Conservation (phyloP, 2,329 filamentous ascomycete genomes). For the Scytalidium sp. region DNA sequence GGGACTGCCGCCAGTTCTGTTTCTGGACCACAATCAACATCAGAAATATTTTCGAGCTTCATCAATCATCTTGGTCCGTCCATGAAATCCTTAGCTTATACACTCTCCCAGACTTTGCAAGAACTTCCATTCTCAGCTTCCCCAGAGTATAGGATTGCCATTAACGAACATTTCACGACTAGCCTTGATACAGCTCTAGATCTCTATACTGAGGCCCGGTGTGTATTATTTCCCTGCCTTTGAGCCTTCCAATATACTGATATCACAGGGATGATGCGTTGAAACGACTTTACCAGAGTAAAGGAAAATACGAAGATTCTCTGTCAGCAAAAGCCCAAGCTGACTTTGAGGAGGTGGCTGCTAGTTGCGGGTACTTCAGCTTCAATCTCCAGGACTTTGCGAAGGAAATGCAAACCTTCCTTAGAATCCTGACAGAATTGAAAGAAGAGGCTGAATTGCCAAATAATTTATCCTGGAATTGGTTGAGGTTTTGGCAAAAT, state of each 20-base stretch:
- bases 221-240: background rate
- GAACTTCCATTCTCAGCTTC: constrained; percentile 77
- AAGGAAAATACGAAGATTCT: constrained; percentile 65
- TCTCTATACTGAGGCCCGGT: background rate
- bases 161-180: constrained; percentile 76
- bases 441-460: constrained; percentile 66
- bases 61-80: constrained; percentile 86
- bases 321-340: constrained; percentile 72
- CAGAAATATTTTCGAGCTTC: constrained; percentile 89
- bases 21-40: constrained; percentile 55
- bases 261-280: constrained; percentile 68
- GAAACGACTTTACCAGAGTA: constrained; percentile 74
- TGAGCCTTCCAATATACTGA: background rate
- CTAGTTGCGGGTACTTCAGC: constrained; percentile 96
- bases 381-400: constrained; percentile 89
- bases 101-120: constrained; percentile 81
- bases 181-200: constrained; percentile 70
- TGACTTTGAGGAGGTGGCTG: constrained; percentile 94
- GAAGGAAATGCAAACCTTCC: constrained; percentile 79
- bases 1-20: constrained; percentile 18
- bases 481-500: constrained; percentile 77
- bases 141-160: constrained; percentile 64
- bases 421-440: constrained; percentile 82
- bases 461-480: constrained; percentile 71
- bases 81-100: constrained; percentile 94